These are phyloP conservation scores for Colletotrichum higginsianum DNA, from an alignment of 2,329 filamentous ascomycete genomes.

Conservation along the genomic window DNA sequence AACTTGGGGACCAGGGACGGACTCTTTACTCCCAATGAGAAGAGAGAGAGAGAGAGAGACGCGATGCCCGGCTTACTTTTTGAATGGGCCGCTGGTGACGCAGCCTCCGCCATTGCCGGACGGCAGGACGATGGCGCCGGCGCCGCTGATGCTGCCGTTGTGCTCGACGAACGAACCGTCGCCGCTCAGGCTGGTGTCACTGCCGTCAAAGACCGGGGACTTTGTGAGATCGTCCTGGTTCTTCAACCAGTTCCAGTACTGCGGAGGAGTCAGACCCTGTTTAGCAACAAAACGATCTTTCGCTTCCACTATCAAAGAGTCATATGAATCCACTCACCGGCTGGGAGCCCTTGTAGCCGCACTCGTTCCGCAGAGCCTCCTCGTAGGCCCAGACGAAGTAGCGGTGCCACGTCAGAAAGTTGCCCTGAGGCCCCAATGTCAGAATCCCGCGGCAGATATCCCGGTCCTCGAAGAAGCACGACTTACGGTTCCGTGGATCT, in stretches of 20 bases:
- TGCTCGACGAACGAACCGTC: slow-evolving; percentile 54
- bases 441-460: background rate
- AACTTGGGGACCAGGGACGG: no score
- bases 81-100: slow-evolving; percentile 52
- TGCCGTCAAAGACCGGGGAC: slow-evolving; percentile 58
- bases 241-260: slow-evolving; percentile 56
- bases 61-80: slow-evolving; percentile 22
- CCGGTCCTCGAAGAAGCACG: rapidly evolving
- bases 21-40: no score
- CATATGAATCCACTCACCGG: slow-evolving; percentile 26
- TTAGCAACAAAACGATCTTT: slow-evolving; percentile 4
- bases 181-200: slow-evolving; percentile 55
- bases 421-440: slow-evolving; percentile 15
- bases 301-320: background rate
- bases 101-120: slow-evolving; percentile 55
- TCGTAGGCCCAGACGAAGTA: slow-evolving; percentile 42
- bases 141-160: slow-evolving; percentile 43
- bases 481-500: slow-evolving; percentile 40
- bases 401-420: slow-evolving; percentile 44
- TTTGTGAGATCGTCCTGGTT: slow-evolving; percentile 49
- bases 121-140: slow-evolving; percentile 50
- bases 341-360: slow-evolving; percentile 40
- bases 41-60: no score
- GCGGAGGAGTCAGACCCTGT: slow-evolving; percentile 25
- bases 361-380: slow-evolving; percentile 42